Percentiles rank a stretch among this genome's conserved stretches.
phyloP scores from a whole-genome alignment of 495 filamentous ascomycete genomes.

The Xylaria acuta region DNA sequence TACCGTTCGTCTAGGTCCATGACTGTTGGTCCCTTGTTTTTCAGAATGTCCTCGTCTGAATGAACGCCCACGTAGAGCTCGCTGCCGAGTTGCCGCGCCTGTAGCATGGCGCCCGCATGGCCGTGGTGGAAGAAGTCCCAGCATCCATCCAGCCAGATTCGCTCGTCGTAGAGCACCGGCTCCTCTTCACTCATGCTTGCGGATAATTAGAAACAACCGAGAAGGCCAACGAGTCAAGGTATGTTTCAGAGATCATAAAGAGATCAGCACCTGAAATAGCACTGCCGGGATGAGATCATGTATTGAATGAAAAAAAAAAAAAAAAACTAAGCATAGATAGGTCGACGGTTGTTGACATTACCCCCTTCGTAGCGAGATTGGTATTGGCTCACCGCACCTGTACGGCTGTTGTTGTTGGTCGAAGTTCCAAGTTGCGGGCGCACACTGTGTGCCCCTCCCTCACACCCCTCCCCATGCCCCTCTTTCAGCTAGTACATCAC shows the following conservation, averaged over 20 bases:
- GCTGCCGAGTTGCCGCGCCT: conserved; percentile 84
- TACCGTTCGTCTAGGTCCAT: conserved; percentile 93
- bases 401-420: neutral
- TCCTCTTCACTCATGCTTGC: conserved; percentile 38
- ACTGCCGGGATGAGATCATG: neutral
- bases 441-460: conserved; percentile 17
- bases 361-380: neutral
- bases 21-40: conserved; percentile 97
- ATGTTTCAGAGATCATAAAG: neutral
- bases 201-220: neutral
- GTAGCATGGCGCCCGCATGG: conserved; percentile 95
- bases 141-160: conserved; percentile 97
- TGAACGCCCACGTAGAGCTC: conserved; percentile 92
- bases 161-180: conserved; percentile 62
- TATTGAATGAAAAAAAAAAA: neutral
- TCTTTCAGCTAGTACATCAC: conserved; percentile 10
- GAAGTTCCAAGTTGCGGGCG: neutral
- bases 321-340: neutral
- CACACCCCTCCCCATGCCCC: conserved; percentile 8
- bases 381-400: neutral
- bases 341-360: neutral
- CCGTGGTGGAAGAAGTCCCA: conserved; percentile 99
- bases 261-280: neutral
- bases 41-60: conserved; percentile 90
- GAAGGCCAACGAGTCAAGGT: neutral